Evolutionary conservation across 495 filamentous ascomycete genomes (phyloP).

Genomic region (Bacidia gigantensis): DNA sequence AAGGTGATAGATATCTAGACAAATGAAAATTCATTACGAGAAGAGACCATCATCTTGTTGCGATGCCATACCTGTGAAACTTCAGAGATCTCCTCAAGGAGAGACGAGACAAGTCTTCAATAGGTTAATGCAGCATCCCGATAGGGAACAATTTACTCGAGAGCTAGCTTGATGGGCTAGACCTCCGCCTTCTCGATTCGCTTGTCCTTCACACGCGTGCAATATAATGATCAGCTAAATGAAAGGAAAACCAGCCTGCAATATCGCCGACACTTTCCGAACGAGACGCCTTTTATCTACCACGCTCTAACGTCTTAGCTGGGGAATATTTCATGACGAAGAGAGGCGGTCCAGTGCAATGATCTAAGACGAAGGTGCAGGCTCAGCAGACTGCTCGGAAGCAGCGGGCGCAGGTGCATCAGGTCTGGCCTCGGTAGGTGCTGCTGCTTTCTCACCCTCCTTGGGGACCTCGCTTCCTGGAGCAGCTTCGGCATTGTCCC

Average conservation of each 20-base stretch:
- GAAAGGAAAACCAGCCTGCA: constrained; percentile 4
- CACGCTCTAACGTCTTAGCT: background rate
- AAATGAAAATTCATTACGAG: too few relatives aligned
- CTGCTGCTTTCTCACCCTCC: constrained; percentile 33
- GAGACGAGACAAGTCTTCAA: background rate
- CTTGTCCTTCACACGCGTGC: background rate
- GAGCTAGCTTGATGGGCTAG: background rate
- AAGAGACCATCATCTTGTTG: background rate
- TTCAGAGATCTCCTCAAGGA: background rate
- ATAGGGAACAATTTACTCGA: background rate
- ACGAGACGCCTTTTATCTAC: constrained; percentile 1
- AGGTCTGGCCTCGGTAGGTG: constrained; percentile 30
- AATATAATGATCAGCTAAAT: constrained; percentile 2
- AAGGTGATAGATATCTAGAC: too few relatives aligned
- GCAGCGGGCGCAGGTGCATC: constrained; percentile 27
- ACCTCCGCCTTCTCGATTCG: background rate
- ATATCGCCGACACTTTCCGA: constrained; percentile 1
- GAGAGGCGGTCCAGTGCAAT: background rate
- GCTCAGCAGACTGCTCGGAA: constrained; percentile 11
- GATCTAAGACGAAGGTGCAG: constrained; percentile 1
- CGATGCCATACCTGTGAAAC: background rate
- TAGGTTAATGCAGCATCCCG: background rate
- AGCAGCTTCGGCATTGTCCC: constrained; percentile 59
- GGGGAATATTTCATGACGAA: background rate
- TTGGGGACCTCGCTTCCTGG: constrained; percentile 38